Conservation (phyloP, 2,329 filamentous ascomycete species). For the Arthrobotrys conoides region DNA sequence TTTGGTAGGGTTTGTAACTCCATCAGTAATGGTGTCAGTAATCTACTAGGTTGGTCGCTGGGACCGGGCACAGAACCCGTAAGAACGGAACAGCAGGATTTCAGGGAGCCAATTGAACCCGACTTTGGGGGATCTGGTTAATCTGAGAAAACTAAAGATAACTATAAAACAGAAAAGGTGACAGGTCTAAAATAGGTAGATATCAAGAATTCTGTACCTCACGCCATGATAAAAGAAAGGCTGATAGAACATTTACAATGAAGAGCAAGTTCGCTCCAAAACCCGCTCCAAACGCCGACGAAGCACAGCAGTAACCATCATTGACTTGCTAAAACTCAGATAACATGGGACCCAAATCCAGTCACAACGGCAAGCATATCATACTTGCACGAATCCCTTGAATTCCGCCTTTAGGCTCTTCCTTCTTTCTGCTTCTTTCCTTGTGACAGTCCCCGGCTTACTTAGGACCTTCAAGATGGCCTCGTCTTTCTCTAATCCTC, state of each 20-base stretch:
- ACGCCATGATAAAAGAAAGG: slow-evolving; percentile 5
- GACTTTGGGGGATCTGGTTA: not conserved
- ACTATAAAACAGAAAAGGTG: not conserved
- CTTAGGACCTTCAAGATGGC: slow-evolving; percentile 41
- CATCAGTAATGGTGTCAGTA: slow-evolving; percentile 1
- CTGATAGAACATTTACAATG: slow-evolving; percentile 5
- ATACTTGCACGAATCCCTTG: slow-evolving; percentile 21
- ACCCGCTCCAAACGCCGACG: not conserved
- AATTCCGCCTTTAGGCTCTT: slow-evolving; percentile 48
- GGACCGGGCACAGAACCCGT: not conserved
- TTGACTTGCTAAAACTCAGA: not conserved
- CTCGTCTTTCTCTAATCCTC: slow-evolving; percentile 51
- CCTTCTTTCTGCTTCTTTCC: slow-evolving; percentile 46
- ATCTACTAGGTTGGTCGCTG: slow-evolving; percentile 20
- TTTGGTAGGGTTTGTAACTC: slow-evolving; percentile 30
- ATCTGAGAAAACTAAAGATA: not conserved
- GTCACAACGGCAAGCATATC: not conserved
- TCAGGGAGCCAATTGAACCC: slow-evolving; percentile 29
- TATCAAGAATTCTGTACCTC: not conserved
- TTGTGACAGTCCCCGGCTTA: slow-evolving; percentile 45
- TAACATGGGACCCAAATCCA: not conserved
- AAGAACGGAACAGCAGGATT: not conserved
- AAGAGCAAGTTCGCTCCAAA: not conserved
- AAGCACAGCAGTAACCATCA: slow-evolving; percentile 14
- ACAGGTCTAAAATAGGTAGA: not conserved